Evolutionary conservation across 306 rosid species (phyloP).

Genomic region (Quercus mongolica): DNA sequence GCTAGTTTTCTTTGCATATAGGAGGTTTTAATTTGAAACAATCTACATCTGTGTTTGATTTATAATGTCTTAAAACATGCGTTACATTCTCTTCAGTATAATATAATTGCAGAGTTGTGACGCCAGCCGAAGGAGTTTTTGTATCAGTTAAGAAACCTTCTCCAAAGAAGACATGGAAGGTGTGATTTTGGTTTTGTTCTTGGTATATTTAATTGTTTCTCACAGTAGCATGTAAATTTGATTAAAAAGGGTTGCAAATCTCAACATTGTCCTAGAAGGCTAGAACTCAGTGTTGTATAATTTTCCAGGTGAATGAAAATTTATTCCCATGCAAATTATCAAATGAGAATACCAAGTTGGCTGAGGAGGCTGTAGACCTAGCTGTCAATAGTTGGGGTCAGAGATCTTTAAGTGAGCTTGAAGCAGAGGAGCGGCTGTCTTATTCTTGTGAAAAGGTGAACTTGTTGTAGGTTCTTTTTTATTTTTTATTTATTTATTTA

Average conservation of each 20-base stretch:
- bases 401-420: slow-evolving; percentile 85
- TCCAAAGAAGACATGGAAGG: slow-evolving; percentile 85
- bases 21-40: not conserved
- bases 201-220: slow-evolving; percentile 8
- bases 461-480: not conserved
- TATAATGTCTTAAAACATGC: slow-evolving; percentile 11
- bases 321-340: slow-evolving; percentile 88
- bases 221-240: slow-evolving; percentile 1
- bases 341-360: slow-evolving; percentile 50
- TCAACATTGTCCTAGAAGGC: slow-evolving; percentile 12
- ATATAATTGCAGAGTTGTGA: slow-evolving; percentile 72
- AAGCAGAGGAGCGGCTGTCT: slow-evolving; percentile 96
- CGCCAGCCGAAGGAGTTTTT: slow-evolving; percentile 67
- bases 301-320: slow-evolving; percentile 74
- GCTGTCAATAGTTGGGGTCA: slow-evolving; percentile 89
- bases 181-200: slow-evolving; percentile 23
- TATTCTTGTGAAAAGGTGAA: slow-evolving; percentile 90
- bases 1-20: slow-evolving; percentile 3
- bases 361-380: slow-evolving; percentile 73
- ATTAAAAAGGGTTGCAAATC: not conserved
- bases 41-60: slow-evolving; percentile 9
- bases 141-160: slow-evolving; percentile 90
- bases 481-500: not conserved
- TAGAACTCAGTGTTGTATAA: slow-evolving; percentile 14
- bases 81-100: slow-evolving; percentile 21